Base-by-base conservation (phyloP, 352 stramenopile genomes). In the Phytophthora fragariaefolia region DNA sequence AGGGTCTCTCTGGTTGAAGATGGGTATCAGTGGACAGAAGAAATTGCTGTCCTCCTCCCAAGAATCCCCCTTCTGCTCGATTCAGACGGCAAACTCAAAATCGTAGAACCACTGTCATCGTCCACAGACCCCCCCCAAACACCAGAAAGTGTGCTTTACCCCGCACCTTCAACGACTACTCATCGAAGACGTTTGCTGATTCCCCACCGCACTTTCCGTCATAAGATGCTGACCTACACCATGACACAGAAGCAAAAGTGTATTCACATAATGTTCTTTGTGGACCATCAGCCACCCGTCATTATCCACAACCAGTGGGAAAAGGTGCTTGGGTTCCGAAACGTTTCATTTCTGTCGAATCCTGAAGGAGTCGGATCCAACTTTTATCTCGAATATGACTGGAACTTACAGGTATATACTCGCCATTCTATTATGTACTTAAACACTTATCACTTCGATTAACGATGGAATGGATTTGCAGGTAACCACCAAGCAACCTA, bases 381-480 rank as follows among this genome's bases (percentile, higher is more conserved):
- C 0, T 79, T 81, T 54, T 86, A 85, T 23, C 75, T 95, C 59
- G 84, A 91, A 50, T 95, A 93, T 54, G 87, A 95, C 54, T 95
- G 87, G 87, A 32, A 17, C 26, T 58, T 80, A 42, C 69, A 73
- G 52, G 63, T 77, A 69, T 50, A 61, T 22, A 2, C 2, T 23
- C 40, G 3, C 2, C 43, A 43, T 63, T 42, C 8, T 20, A 22
- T 52, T 45, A 6, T 49, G 32, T 40, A n/a, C n/a, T n/a, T n/a
- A n/a, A 28, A 6, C 40, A 32, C 36, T 62, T 12, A n/a, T 46
- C 20, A 22, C 40, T 55, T 47, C 18, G 18, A 48, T 57, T 34
- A n/a, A 49, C 32, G 10, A 36, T 12, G 36, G 48, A 53, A 22
- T 24, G 6, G 43, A 20, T 12, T 51, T 48, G 36, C 30, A 74